Evolutionary conservation across 805 yeast genomes (phyloP).

Genomic region (Candida gorgasii): DNA sequence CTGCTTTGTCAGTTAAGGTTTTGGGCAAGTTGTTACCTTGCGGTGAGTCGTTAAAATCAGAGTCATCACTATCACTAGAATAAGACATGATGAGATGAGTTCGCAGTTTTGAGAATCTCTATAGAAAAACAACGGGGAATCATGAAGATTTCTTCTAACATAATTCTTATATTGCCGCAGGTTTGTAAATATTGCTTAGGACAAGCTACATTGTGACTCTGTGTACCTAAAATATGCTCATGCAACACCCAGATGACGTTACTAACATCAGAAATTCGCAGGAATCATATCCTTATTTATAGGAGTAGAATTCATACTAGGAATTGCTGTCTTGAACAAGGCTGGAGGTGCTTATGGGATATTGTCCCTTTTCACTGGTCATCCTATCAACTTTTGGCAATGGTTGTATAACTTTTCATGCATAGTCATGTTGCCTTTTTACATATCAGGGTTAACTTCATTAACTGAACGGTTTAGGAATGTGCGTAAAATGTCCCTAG

Average conservation of each 20-base stretch:
- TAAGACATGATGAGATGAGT: slow-evolving; percentile 4
- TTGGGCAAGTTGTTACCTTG: slow-evolving; percentile 9
- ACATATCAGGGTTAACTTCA: slow-evolving; percentile 55
- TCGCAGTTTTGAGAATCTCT: no score
- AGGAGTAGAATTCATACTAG: slow-evolving; percentile 82
- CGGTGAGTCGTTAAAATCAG: background rate
- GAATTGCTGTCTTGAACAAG: slow-evolving; percentile 78
- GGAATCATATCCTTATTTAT: slow-evolving; percentile 74
- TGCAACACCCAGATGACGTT: no score
- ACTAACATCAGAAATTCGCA: slow-evolving; percentile 52
- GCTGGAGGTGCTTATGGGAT: slow-evolving; percentile 88
- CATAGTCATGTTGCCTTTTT: slow-evolving; percentile 61
- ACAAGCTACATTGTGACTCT: no score
- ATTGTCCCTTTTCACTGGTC: slow-evolving; percentile 84
- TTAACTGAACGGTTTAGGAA: slow-evolving; percentile 47
- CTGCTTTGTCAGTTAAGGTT: slow-evolving; percentile 39
- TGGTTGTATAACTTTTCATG: slow-evolving; percentile 77
- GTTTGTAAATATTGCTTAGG: background rate
- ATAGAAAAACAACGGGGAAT: no score
- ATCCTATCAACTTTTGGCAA: slow-evolving; percentile 78
- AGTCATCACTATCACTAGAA: slow-evolving; percentile 16
- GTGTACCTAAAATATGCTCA: no score
- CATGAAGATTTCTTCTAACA: slow-evolving; percentile 5
- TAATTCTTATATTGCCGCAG: slow-evolving; percentile 10
- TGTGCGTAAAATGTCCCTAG: slow-evolving; percentile 61